Conservation (phyloP, 768 basidiomycete species). For the Collybia mongolica region DNA sequence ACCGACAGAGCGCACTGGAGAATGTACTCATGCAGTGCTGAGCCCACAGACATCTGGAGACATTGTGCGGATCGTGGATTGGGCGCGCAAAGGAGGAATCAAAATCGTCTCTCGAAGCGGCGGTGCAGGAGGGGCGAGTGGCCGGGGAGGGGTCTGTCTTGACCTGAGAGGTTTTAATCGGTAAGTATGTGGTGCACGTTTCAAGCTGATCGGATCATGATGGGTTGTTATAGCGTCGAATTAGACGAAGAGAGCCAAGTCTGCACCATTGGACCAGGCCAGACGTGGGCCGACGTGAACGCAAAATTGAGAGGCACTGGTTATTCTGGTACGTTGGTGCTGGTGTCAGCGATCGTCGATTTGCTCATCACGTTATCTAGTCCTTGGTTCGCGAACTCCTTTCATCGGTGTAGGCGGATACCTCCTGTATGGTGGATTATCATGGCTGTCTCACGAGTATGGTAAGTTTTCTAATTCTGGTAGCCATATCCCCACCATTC, state of each 20-base stretch:
- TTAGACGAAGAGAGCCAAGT: neutral
- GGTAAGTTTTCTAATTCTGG: neutral
- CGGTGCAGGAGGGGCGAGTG: neutral
- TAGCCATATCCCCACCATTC: neutral
- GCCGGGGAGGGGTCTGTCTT: neutral
- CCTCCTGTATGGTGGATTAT: neutral
- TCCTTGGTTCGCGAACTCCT: neutral
- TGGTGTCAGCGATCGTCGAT: neutral
- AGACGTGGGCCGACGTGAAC: neutral
- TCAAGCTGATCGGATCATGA: neutral
- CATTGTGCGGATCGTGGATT: neutral
- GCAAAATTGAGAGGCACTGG: neutral
- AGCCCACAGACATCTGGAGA: neutral
- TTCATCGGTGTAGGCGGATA: constrained; percentile 1
- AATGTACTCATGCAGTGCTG: neutral
- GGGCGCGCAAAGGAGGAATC: neutral
- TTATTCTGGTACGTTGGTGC: neutral
- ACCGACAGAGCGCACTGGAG: neutral
- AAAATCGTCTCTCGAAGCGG: neutral
- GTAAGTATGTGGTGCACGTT: neutral
- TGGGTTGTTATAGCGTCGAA: neutral
- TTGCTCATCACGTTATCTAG: neutral
- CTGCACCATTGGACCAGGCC: neutral
- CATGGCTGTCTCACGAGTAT: neutral
- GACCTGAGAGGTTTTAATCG: neutral